These are phyloP conservation scores for Phanerodontia chrysosporium DNA, from an alignment of 768 basidiomycete genomes.

Conservation along the genomic window DNA sequence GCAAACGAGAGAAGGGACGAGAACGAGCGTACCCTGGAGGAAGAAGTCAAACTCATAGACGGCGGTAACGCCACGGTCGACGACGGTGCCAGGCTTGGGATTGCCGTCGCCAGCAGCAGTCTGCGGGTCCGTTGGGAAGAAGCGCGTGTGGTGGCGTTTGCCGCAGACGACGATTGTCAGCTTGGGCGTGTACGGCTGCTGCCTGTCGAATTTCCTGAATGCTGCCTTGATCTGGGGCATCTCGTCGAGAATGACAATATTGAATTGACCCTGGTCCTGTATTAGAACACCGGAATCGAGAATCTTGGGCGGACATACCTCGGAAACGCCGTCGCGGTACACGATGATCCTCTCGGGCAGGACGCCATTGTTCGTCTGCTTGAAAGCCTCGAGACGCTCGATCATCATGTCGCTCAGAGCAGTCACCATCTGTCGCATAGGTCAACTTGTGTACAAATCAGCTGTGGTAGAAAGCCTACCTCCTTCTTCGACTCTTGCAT, in stretches of 20 bases:
- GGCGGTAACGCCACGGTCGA: constrained; percentile 51
- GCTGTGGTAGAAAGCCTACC: constrained; percentile 32
- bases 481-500: constrained; percentile 66
- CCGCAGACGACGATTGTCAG: constrained; percentile 53
- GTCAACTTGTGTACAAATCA: neutral
- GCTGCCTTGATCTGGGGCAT: constrained; percentile 39
- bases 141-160: constrained; percentile 56
- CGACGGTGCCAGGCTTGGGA: constrained; percentile 49
- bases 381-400: constrained; percentile 40
- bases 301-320: constrained; percentile 37
- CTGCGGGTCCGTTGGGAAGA: constrained; percentile 44
- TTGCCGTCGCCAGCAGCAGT: constrained; percentile 44
- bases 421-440: constrained; percentile 38
- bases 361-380: constrained; percentile 24
- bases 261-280: constrained; percentile 41
- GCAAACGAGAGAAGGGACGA: neutral
- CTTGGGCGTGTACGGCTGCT: constrained; percentile 40
- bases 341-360: constrained; percentile 47
- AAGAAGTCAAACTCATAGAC: constrained; percentile 55
- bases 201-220: constrained; percentile 35
- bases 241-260: constrained; percentile 40
- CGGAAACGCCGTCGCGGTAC: constrained; percentile 77
- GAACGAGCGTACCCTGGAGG: constrained; percentile 37
- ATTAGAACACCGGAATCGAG: neutral
- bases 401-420: constrained; percentile 47